Percentiles rank a stretch among this genome's conserved stretches.
phyloP scores from a whole-genome alignment of 345 rosid species.

The Punica granatum region DNA sequence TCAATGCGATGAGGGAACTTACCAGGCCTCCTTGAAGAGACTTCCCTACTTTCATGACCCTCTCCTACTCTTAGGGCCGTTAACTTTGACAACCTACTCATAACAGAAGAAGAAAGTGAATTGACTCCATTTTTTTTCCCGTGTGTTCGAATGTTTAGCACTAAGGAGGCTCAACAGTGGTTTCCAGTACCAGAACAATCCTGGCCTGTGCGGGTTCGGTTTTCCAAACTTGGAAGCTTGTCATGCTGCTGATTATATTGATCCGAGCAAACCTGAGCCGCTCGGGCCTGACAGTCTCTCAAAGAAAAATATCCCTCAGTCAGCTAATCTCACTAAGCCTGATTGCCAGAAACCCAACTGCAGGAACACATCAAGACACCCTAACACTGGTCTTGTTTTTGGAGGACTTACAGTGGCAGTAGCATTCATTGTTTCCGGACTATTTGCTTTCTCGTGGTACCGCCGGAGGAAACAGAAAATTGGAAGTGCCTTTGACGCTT shows the following conservation, averaged over 20 bases:
- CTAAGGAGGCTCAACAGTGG: constrained; percentile 59
- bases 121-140: too few species aligned
- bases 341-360: constrained; percentile 33
- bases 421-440: constrained; percentile 30
- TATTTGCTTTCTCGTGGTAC: constrained; percentile 45
- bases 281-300: constrained; percentile 36
- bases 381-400: constrained; percentile 33
- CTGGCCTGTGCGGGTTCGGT: constrained; percentile 67
- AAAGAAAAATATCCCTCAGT: constrained; percentile 50
- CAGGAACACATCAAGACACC: constrained; percentile 22
- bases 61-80: too few species aligned
- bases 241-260: constrained; percentile 22
- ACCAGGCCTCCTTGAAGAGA: too few species aligned
- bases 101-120: too few species aligned
- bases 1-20: too few species aligned
- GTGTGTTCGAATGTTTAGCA: constrained; percentile 29
- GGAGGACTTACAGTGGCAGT: constrained; percentile 40
- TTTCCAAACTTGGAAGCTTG: constrained; percentile 50
- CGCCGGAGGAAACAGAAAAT: constrained; percentile 67
- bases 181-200: constrained; percentile 72
- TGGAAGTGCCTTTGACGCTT: constrained; percentile 45
- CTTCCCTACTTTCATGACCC: too few species aligned
- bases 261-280: constrained; percentile 59
- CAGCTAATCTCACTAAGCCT: constrained; percentile 41
- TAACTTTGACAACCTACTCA: too few species aligned